Evolutionary conservation across 495 filamentous ascomycete species (phyloP).

Genomic region (Podospora anserina): DNA sequence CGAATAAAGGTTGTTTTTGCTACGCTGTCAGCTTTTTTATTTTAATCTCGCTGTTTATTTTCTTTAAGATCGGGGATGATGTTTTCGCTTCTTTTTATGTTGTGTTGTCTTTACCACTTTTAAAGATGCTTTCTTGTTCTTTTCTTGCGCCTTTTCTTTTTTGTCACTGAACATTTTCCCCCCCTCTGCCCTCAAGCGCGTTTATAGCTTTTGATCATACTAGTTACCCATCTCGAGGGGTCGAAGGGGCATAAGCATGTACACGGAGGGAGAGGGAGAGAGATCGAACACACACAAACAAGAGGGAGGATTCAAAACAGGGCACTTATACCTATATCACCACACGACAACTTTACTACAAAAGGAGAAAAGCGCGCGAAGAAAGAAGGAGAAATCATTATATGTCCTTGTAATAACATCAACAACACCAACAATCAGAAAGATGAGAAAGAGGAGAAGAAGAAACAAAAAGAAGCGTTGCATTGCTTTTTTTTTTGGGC

Average conservation of each 20-base stretch:
- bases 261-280: too few relatives aligned
- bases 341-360: neutral
- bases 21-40: neutral
- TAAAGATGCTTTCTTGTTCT: neutral
- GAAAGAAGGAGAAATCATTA: neutral
- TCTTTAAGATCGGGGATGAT: neutral
- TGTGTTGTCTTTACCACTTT: neutral
- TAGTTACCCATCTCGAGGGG: neutral
- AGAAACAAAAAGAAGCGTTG: slow-evolving; percentile 2
- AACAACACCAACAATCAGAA: neutral
- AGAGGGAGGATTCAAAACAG: neutral
- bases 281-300: neutral
- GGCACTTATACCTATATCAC: neutral
- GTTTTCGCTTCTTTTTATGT: neutral
- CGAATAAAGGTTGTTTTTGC: neutral
- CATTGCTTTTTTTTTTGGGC: neutral
- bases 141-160: neutral
- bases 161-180: neutral
- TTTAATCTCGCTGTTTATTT: neutral
- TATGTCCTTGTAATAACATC: slow-evolving; percentile 6
- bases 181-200: too few relatives aligned
- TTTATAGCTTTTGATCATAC: neutral
- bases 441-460: neutral
- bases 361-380: neutral
- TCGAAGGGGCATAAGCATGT: neutral